Base-by-base conservation (phyloP, 2,329 filamentous ascomycete genomes). In the Claviceps monticola region DNA sequence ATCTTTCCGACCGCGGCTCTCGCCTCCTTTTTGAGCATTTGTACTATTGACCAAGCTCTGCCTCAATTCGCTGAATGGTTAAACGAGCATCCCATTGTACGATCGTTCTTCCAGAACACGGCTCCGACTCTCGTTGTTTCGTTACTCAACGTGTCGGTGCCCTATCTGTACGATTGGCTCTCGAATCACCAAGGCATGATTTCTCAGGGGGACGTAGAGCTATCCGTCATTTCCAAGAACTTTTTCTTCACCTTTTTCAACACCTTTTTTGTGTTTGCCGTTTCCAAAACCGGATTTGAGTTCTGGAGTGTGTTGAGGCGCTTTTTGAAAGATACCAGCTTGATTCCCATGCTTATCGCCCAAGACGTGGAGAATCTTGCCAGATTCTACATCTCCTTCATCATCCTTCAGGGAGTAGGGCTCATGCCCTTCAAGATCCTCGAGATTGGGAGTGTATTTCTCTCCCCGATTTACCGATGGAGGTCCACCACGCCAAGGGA, bases 171-270 rank as follows among this genome's bases (percentile, higher is more conserved):
- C 70, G 89, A 95, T 60, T 96, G 83, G 72, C 78, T 98, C 11
- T 88, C 91, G 2, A 90, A 90, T 64, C 78, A 81, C 50, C 93
- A 98, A 71, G 93, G 93, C 48, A 94, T 94, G 83, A 88, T 95
- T 49, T 97, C 93, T 0, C 87, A 89, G 59, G 88, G 88, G 45
- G 93, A 98, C 56, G 83, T 98, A 21, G 93, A 97, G 66, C 75
- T 98, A 6, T 97, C 93, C 0, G 76, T 94, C 45, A 91, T 98
- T 57, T 95, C 88, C 51, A 98, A 98, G 71, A 98, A 97, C 68
- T 98, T 97, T 71, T 95, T 97, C 75, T 98, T 98, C 65, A 90
- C 86, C 9, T 98, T 98, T 68, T 97, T 98, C 79, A 98, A 98
- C 69, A 88, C 97, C 53, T 98, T 98, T 69, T 79, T 97, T 49